A percentile compares a stretch with the other conserved stretches of the same genome.
Conservation (phyloP, 179 eudicot species). For the Spinacia oleracea region DNA sequence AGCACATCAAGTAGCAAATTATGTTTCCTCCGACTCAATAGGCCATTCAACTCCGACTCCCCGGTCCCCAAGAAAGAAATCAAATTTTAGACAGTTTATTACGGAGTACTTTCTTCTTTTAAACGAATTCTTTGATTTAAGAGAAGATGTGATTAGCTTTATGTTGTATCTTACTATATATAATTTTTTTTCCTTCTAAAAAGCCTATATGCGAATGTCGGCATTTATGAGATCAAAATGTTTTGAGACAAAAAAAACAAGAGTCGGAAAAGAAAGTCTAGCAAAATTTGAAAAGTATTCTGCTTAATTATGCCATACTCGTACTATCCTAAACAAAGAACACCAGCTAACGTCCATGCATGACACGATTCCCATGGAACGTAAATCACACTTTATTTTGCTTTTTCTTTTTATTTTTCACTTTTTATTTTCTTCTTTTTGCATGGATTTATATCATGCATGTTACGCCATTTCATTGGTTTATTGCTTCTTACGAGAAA, state of each 20-base stretch:
- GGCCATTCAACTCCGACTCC: too few relatives aligned
- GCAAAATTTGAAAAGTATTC: constrained; percentile 25
- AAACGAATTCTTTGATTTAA: too few relatives aligned
- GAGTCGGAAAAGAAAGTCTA: not conserved
- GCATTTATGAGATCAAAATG: not conserved
- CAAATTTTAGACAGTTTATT: too few relatives aligned
- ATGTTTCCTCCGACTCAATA: too few relatives aligned
- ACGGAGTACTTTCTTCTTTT: too few relatives aligned
- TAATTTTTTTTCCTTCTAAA: too few relatives aligned
- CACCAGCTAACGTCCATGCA: constrained; percentile 56
- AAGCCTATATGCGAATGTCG: not conserved
- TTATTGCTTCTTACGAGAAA: constrained; percentile 36
- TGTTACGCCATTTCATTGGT: constrained; percentile 8
- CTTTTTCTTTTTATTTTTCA: not conserved
- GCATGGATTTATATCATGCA: constrained; percentile 29
- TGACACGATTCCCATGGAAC: constrained; percentile 46
- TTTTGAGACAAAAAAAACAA: not conserved
- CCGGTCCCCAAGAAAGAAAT: too few relatives aligned
- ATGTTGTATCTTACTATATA: too few relatives aligned
- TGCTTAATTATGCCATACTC: too few relatives aligned
- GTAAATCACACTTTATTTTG: constrained; percentile 19
- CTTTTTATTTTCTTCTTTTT: constrained; percentile 8
- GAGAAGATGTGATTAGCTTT: too few relatives aligned
- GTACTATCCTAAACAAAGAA: not conserved
- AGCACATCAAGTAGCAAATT: too few relatives aligned